Conservation (phyloP, 202 grass and related monocot species). For the Elaeis oleifera region DNA sequence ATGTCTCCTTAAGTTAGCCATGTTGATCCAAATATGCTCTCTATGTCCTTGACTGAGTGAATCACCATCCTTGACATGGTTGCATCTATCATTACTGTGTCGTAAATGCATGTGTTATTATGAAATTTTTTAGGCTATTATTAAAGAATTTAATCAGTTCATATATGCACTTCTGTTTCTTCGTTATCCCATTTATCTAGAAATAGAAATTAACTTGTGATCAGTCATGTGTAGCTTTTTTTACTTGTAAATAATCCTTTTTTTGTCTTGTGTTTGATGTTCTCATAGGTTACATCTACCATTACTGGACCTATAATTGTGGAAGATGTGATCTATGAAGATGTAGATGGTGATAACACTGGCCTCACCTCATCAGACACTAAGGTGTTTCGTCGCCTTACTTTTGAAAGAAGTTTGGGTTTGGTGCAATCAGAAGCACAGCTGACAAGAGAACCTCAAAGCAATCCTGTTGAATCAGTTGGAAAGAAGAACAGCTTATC, state of each 20-base stretch:
- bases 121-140: too few species aligned
- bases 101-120: too few species aligned
- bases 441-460: constrained; percentile 14
- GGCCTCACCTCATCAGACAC: constrained; percentile 24
- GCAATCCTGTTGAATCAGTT: constrained; percentile 29
- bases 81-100: too few species aligned
- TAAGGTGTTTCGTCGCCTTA: constrained; percentile 59
- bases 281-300: constrained; percentile 63
- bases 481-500: constrained; percentile 35
- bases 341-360: constrained; percentile 30
- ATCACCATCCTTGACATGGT: too few species aligned
- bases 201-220: too few species aligned
- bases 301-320: constrained; percentile 85
- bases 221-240: neutral
- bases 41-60: too few species aligned
- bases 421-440: constrained; percentile 96
- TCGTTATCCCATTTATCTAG: too few species aligned
- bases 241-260: neutral
- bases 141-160: too few species aligned
- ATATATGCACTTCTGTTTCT: too few species aligned
- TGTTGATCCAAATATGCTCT: too few species aligned
- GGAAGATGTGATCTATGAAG: constrained; percentile 94
- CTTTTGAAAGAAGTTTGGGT: constrained; percentile 77
- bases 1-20: too few species aligned
- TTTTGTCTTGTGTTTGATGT: constrained; percentile 16